Evolutionary conservation across 1,284 basidiomycete genomes (phyloP).

Genomic region (Ustilago crameri): DNA sequence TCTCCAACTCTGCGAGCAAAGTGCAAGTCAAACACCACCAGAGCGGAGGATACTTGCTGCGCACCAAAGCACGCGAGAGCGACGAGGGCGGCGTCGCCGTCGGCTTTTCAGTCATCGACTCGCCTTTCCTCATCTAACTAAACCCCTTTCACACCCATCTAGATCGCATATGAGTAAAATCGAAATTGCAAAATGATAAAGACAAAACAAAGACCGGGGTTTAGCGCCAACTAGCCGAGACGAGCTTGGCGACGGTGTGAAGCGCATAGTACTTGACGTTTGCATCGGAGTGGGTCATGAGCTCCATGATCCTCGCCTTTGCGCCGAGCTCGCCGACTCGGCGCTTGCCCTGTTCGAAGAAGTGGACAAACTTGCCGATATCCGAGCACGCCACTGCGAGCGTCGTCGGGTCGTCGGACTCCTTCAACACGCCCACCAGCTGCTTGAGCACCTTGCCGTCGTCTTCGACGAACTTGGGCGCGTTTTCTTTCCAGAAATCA

Average conservation of each 20-base stretch:
- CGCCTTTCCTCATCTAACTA: conserved; percentile 75
- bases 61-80: conserved; percentile 91
- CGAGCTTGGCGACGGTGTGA: conserved; percentile 57
- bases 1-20: conserved; percentile 67
- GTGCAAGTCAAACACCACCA: conserved; percentile 72
- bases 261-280: conserved; percentile 93
- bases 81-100: conserved; percentile 95
- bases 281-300: conserved; percentile 87
- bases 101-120: conserved; percentile 88
- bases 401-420: conserved; percentile 50
- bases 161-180: not conserved
- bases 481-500: conserved; percentile 98
- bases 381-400: conserved; percentile 64
- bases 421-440: conserved; percentile 76
- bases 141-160: not conserved
- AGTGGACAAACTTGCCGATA: conserved; percentile 61
- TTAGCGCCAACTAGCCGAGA: conserved; percentile 63
- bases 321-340: conserved; percentile 83
- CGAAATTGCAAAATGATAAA: not conserved
- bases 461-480: conserved; percentile 83
- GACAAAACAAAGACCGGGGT: too few relatives aligned
- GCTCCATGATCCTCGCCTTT: conserved; percentile 90
- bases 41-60: conserved; percentile 83
- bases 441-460: conserved; percentile 90
- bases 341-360: conserved; percentile 62